phyloP scores from a whole-genome alignment of 1,284 basidiomycete species.

The Bjerkandera adusta region DNA sequence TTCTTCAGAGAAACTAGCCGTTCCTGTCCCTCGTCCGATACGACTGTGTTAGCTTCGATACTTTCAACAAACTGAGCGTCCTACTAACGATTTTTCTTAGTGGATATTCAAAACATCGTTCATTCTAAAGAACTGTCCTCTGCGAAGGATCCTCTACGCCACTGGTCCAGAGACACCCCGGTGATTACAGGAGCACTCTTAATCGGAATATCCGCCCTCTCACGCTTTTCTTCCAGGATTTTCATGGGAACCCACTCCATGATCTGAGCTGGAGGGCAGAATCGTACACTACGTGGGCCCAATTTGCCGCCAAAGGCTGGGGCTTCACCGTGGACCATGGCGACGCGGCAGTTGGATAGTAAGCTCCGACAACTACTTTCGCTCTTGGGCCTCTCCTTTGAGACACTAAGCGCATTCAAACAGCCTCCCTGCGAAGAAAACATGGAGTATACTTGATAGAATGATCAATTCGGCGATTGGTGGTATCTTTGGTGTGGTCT shows the following conservation, averaged over 20 bases:
- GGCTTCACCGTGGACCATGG: slow-evolving; percentile 8
- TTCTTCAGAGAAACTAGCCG: too few species aligned
- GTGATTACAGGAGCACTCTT: neutral
- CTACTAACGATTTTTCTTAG: neutral
- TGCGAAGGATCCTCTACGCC: slow-evolving; percentile 3
- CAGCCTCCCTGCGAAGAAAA: slow-evolving; percentile 1
- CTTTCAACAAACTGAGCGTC: too few species aligned
- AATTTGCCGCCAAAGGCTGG: neutral
- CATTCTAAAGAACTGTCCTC: neutral
- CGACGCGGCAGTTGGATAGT: slow-evolving; percentile 6
- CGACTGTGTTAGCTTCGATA: too few species aligned
- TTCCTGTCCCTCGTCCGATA: too few species aligned
- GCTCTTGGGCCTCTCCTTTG: neutral
- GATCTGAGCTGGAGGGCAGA: too few species aligned
- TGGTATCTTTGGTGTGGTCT: neutral
- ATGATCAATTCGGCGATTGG: neutral
- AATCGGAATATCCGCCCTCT: neutral
- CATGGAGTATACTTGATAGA: neutral
- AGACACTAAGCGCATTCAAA: neutral
- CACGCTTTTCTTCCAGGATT: neutral
- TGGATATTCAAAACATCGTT: neutral
- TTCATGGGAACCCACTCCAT: too few species aligned
- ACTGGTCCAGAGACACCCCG: slow-evolving; percentile 5
- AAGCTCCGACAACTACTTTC: neutral
- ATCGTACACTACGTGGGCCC: too few species aligned